Evolutionary conservation across 306 rosid species (phyloP).

Genomic region (Fragaria vesca): DNA sequence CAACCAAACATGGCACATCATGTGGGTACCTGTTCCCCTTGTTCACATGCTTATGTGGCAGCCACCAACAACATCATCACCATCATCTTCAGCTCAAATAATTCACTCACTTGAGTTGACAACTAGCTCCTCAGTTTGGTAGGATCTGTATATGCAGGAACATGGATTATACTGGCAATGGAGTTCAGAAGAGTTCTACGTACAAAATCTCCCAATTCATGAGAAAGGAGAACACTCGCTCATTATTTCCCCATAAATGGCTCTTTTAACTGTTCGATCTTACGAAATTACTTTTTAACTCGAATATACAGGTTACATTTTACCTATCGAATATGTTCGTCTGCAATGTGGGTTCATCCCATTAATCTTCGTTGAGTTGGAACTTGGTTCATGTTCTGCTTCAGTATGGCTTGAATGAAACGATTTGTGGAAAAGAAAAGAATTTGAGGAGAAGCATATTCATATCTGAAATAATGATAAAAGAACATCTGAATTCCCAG

Average conservation of each 20-base stretch:
- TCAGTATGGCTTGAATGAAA: neutral
- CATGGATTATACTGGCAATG: neutral
- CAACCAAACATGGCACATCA: constrained; percentile 19
- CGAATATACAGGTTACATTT: neutral
- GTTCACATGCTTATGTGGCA: neutral
- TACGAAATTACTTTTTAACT: neutral
- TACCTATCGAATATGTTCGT: neutral
- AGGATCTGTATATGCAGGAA: constrained; percentile 1
- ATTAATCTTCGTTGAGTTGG: neutral
- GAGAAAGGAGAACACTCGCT: neutral
- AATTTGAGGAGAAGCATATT: neutral
- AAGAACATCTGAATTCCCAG: constrained; percentile 5
- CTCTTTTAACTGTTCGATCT: neutral
- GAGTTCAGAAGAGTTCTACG: neutral
- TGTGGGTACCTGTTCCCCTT: constrained; percentile 13
- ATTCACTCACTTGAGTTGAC: neutral
- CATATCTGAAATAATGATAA: constrained; percentile 9
- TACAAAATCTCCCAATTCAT: neutral
- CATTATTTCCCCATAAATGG: neutral
- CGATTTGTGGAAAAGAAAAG: neutral
- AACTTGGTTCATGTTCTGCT: neutral
- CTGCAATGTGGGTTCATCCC: neutral
- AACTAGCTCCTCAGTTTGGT: neutral
- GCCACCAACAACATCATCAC: neutral
- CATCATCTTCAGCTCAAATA: neutral